Evolutionary conservation across 1,284 basidiomycete genomes (phyloP), one percentile per base, ranked within the genome.

Genomic region (Boletellus deceptivus): DNA sequence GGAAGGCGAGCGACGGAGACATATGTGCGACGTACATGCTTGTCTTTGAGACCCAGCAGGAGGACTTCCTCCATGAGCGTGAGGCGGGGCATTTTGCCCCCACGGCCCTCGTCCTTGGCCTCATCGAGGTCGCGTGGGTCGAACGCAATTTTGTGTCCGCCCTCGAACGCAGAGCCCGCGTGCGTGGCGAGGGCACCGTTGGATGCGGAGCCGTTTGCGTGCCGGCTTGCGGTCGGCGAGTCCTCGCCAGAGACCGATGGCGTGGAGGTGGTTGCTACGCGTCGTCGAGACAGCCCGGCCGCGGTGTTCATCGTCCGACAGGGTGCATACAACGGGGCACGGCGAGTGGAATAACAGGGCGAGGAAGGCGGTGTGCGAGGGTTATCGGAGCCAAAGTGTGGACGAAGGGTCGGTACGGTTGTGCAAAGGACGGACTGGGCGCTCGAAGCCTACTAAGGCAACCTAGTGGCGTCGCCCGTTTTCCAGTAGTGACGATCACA

Each of bases 21-120:
- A n/a, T 9, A 18, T 1, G 14, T 34, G 46, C 18, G 27, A 72
- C 83, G 48, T 58, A 89, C 88, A 75, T 92, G 90, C 64, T 89
- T 90, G 72, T 94, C 93, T 67, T 94, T 94, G 46, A 93, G 74
- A 2, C 97, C 96, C 14, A 99, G 75, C 49, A 99, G 72, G 49
- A 99, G 73, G 16, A 99, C 86, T 73, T 99, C 97, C 73, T 99
- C 96, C 91, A 99, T 93, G 51, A 99, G 81, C 9, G 96, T 99
- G 59, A 99, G 74, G 54, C 80, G 79, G 0, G 96, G 97, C 69
- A 89, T 81, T 67, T 83, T 84, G 17, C 86, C 86, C 8, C 86
- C 85, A 49, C 73, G 76, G 34, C 74, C 75, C 51, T 84, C 82
- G 69, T 97, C 92, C 43, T 80, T 81, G 43, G 84, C 84, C 61